Base-by-base conservation (phyloP, 257 asterid species). In the Solanum appendiculatum region DNA sequence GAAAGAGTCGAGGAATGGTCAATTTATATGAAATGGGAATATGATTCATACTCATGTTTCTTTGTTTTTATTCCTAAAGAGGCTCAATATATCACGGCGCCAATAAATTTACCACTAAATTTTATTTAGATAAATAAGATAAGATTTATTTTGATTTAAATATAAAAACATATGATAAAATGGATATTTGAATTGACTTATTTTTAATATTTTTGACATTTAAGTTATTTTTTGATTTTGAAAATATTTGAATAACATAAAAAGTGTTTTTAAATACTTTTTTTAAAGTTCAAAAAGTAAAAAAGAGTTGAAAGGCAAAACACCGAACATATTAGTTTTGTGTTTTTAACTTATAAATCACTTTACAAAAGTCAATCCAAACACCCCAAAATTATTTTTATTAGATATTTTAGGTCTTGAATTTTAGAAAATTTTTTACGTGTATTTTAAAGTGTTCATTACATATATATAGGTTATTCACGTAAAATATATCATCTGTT, bases 61-160 rank as follows among this genome's bases (percentile, higher is more conserved):
- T 48, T 81, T 5, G 56, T 16, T 27, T 40, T 13, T 75, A 40
- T n/a, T 75, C 36, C 31, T 5, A n/a, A n/a, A 5, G 16, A n/a
- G 31, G 33, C 8, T 60, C 69, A 0, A n/a, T 60, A 10, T n/a
- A 2, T 60, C 0, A 10, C 3, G 0, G 31, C 7, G 1, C 1
- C 0, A 60, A 60, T n/a, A 60, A 60, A 63, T 64, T 64, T 25
- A 1, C 25, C 0, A 5, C 0, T 25, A 64, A 64, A 25, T 25
- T 64, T 25, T 64, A 64, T 63, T 63, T n/a, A 63, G 2, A 25
- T 63, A 0, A 0, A 25, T 63, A 63, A 11, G 16, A 5, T 63
- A 63, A 25, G 1, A 12, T 63, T 11, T 25, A 12, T 25, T 2
- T 12, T 11, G 34, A 11, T 25, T 0, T 20, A 54, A 25, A 9